Conservation (phyloP, 2,329 filamentous ascomycete species). For the Ciborinia camelliae region DNA sequence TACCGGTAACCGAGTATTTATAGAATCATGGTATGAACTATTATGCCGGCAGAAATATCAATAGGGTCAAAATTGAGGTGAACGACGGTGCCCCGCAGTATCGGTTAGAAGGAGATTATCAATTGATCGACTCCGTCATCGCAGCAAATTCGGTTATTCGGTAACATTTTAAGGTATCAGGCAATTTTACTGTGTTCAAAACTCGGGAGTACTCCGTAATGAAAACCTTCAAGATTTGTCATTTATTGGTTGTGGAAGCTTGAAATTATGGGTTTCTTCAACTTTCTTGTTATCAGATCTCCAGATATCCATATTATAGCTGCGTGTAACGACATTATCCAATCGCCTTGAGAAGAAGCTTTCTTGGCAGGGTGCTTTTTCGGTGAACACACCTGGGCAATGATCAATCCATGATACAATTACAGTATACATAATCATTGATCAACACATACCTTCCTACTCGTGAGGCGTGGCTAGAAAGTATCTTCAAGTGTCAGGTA, state of each 20-base stretch:
- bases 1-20: constrained; percentile 11
- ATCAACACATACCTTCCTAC: no score
- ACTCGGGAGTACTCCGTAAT: not conserved
- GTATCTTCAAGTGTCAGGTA: no score
- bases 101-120: constrained; percentile 15
- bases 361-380: not conserved
- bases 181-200: not conserved
- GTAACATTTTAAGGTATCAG: not conserved
- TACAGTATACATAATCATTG: no score
- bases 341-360: not conserved
- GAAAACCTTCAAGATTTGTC: no score
- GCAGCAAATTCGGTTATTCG: constrained; percentile 16
- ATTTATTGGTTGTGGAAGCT: not conserved
- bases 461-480: no score
- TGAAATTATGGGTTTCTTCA: not conserved
- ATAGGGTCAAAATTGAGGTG: not conserved
- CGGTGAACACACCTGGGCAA: no score
- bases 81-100: constrained; percentile 3
- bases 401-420: no score
- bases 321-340: not conserved
- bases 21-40: constrained; percentile 13
- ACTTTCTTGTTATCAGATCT: not conserved
- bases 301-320: not conserved
- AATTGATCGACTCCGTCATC: constrained; percentile 14
- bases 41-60: not conserved